Evolutionary conservation across 495 filamentous ascomycete species (phyloP).

Genomic region (Delitschia confertaspora): DNA sequence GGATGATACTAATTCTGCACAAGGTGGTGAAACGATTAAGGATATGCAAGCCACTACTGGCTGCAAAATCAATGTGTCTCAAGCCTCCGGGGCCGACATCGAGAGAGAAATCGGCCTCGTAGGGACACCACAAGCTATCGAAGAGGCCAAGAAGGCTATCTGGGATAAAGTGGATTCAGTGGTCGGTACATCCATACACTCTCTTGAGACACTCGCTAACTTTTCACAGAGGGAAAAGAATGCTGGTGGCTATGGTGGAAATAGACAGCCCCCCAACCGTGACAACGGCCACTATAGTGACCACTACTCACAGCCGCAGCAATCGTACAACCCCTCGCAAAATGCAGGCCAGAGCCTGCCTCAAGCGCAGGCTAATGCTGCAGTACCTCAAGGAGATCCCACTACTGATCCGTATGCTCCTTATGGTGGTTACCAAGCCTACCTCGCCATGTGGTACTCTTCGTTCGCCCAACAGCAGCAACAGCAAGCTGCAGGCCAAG

Average conservation of each 20-base stretch:
- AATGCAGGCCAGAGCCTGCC: constrained; percentile 25
- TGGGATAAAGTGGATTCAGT: constrained; percentile 82
- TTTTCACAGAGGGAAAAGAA: constrained; percentile 44
- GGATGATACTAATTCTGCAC: constrained; percentile 5
- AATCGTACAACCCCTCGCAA: constrained; percentile 29
- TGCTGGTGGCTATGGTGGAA: constrained; percentile 39
- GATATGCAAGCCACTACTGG: constrained; percentile 74
- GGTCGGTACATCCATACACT: constrained; percentile 39
- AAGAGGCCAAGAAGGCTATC: constrained; percentile 63
- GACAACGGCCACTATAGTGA: constrained; percentile 34
- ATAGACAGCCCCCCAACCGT: constrained; percentile 13
- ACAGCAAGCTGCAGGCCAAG: constrained; percentile 15
- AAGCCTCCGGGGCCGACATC: constrained; percentile 58
- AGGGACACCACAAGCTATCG: constrained; percentile 62
- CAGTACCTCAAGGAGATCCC: constrained; percentile 36
- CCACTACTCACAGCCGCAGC: constrained; percentile 39
- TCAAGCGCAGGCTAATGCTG: constrained; percentile 31
- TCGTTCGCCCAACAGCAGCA: constrained; percentile 36
- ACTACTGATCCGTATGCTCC: constrained; percentile 51
- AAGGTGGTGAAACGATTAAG: constrained; percentile 72
- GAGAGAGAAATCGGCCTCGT: constrained; percentile 75
- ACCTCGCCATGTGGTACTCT: constrained; percentile 57
- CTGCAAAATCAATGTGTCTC: constrained; percentile 84
- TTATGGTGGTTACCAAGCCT: constrained; percentile 57
- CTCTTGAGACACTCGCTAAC: constrained; percentile 6